Evolutionary conservation across 2,329 filamentous ascomycete genomes (phyloP).

Genomic region (Botryotinia convoluta): DNA sequence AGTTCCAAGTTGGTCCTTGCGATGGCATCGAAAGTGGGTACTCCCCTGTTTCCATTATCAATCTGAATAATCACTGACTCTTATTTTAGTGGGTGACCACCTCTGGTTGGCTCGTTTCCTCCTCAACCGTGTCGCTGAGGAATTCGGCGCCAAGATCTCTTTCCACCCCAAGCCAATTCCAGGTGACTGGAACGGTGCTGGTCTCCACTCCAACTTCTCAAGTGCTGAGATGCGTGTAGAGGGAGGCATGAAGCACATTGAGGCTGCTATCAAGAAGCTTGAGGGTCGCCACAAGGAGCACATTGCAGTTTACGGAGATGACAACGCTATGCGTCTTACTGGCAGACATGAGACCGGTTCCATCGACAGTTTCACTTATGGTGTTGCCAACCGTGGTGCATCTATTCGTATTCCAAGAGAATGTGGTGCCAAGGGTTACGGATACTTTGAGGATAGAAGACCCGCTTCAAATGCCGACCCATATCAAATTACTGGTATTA

Average conservation of each 20-base stretch:
- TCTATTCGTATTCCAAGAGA: conserved; percentile 91
- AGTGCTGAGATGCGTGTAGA: conserved; percentile 84
- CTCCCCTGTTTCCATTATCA: conserved; percentile 14
- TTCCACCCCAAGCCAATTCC: conserved; percentile 94
- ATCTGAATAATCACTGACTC: conserved; percentile 29
- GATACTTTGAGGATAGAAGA: conserved; percentile 87
- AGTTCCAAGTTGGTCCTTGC: conserved; percentile 95
- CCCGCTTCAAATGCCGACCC: conserved; percentile 85
- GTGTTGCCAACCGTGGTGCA: conserved; percentile 92
- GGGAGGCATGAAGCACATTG: conserved; percentile 94
- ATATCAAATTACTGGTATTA: conserved; percentile 60
- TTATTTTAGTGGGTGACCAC: conserved; percentile 75
- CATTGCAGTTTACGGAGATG: conserved; percentile 93
- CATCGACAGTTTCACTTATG: conserved; percentile 91
- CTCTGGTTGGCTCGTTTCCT: conserved; percentile 93
- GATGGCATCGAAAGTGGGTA: conserved; percentile 73
- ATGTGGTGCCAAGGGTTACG: conserved; percentile 81
- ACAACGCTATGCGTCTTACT: conserved; percentile 91
- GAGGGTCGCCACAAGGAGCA: conserved; percentile 75
- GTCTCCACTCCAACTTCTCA: conserved; percentile 91
- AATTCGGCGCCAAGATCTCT: conserved; percentile 94
- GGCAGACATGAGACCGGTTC: conserved; percentile 90
- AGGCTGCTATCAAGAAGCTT: conserved; percentile 80
- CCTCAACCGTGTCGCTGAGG: conserved; percentile 87
- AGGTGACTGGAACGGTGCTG: conserved; percentile 96